Percentiles rank a stretch among this genome's conserved stretches.
Evolutionary conservation across 352 stramenopile species (phyloP).

Genomic region (Phytophthora podocarpi): DNA sequence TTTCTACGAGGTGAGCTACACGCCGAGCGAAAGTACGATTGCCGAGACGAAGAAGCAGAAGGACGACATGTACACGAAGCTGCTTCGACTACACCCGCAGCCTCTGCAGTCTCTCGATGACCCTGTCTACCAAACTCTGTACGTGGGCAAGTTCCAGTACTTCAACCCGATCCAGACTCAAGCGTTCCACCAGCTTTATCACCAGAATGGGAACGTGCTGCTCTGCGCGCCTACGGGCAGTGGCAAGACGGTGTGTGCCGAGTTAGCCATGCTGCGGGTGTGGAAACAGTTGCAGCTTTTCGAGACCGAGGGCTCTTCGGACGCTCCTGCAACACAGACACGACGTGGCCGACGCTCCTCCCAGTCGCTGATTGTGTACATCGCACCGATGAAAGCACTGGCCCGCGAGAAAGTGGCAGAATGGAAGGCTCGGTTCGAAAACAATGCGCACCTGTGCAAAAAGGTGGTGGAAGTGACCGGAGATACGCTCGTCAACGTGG

Average conservation of each 20-base stretch:
- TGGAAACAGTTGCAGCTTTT: conserved; percentile 60
- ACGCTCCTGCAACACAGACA: background rate
- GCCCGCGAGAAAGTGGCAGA: conserved; percentile 96
- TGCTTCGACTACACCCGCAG: conserved; percentile 96
- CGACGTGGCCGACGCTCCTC: conserved; percentile 2
- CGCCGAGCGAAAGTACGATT: conserved; percentile 36
- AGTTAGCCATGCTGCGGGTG: conserved; percentile 97
- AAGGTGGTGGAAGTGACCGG: conserved; percentile 97
- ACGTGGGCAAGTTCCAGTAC: conserved; percentile 86
- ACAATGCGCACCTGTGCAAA: conserved; percentile 80
- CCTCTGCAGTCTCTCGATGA: conserved; percentile 94
- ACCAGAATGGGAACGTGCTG: conserved; percentile 95
- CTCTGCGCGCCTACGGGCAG: conserved; percentile 96
- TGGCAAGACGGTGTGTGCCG: conserved; percentile 97
- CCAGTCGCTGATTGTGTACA: conserved; percentile 94
- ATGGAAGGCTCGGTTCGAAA: conserved; percentile 95
- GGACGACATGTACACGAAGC: conserved; percentile 78
- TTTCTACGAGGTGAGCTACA: conserved; percentile 78
- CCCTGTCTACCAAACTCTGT: conserved; percentile 91
- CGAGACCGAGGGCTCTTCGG: conserved; percentile 1
- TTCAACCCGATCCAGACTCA: conserved; percentile 98
- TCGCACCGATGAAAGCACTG: conserved; percentile 97
- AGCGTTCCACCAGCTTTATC: conserved; percentile 97
- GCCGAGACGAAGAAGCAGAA: conserved; percentile 57
- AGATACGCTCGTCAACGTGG: conserved; percentile 95